A percentile compares a stretch with the other conserved stretches of the same genome.
These are phyloP conservation scores for Tanacetum coccineum DNA, from an alignment of 129 eudicot genomes.

Conservation along the genomic window DNA sequence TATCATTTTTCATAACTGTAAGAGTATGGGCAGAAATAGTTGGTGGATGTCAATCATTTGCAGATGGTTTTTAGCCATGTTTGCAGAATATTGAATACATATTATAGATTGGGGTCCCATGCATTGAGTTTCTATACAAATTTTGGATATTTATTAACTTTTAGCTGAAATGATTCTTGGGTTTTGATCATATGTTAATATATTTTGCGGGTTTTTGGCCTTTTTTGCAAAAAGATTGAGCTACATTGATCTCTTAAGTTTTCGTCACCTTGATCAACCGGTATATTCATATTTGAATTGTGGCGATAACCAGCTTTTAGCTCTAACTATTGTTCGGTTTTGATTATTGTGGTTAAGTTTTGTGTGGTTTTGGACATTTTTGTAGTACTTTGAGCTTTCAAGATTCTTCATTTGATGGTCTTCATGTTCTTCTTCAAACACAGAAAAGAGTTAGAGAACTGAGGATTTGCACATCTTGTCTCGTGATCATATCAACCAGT, in stretches of 20 bases:
- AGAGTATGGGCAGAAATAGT: constrained; percentile 10
- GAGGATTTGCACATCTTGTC: constrained; percentile 9
- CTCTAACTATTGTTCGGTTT: not conserved
- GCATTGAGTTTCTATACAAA: not conserved
- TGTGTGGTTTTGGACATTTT: constrained; percentile 4
- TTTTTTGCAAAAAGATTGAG: constrained; percentile 14
- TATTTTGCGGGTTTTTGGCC: not conserved
- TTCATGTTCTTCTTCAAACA: constrained; percentile 13
- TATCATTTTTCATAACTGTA: constrained; percentile 8
- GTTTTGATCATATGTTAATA: constrained; percentile 3
- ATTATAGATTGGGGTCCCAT: not conserved
- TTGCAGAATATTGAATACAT: constrained; percentile 3
- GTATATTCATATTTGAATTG: not conserved
- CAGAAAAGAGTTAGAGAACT: constrained; percentile 1
- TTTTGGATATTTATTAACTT: not conserved
- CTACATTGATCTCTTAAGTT: constrained; percentile 7
- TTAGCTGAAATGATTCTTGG: not conserved
- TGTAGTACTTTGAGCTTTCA: constrained; percentile 9
- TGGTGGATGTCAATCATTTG: constrained; percentile 18
- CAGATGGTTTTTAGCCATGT: constrained; percentile 5
- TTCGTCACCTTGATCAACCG: not conserved
- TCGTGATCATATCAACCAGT: constrained; percentile 16
- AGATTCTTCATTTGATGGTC: constrained; percentile 20
- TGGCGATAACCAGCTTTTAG: constrained; percentile 20
- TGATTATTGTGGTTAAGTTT: not conserved